These are phyloP conservation scores for Gnomoniopsis sp. DNA, from an alignment of 2,329 filamentous ascomycete genomes.

Conservation along the genomic window DNA sequence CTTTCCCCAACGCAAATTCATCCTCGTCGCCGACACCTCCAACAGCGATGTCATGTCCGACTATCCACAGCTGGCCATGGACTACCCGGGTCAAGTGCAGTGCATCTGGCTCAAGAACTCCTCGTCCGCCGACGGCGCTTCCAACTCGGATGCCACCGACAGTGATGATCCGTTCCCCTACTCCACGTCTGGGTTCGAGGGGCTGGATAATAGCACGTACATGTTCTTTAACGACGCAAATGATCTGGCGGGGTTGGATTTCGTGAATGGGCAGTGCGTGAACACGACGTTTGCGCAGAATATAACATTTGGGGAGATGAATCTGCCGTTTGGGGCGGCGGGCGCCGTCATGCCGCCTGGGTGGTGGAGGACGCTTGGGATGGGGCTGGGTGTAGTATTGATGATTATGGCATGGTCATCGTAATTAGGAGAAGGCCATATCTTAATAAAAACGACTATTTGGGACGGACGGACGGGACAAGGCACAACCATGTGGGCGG, in stretches of 20 bases:
- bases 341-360: slow-evolving; percentile 21
- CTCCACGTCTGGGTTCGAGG: slow-evolving; percentile 68
- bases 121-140: slow-evolving; percentile 1
- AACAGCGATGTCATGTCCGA: slow-evolving; percentile 74
- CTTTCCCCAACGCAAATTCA: slow-evolving; percentile 71
- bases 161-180: slow-evolving; percentile 67
- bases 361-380: slow-evolving; percentile 10
- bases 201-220: slow-evolving; percentile 62
- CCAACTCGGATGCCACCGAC: slow-evolving; percentile 62
- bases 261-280: slow-evolving; percentile 64
- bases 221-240: slow-evolving; percentile 78
- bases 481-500: too few species aligned
- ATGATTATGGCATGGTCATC: slow-evolving; percentile 1
- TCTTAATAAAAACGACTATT: too few species aligned
- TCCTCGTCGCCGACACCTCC: slow-evolving; percentile 72
- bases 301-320: slow-evolving; percentile 66
- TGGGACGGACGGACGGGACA: too few species aligned
- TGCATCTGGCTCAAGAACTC: slow-evolving; percentile 73
- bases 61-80: slow-evolving; percentile 57
- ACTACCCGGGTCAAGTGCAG: slow-evolving; percentile 68
- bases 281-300: slow-evolving; percentile 66
- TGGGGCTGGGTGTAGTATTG: slow-evolving; percentile 16
- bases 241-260: slow-evolving; percentile 64
- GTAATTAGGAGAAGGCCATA: not conserved
- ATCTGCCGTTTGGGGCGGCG: slow-evolving; percentile 45